These are phyloP conservation scores for Tagetes patula DNA, from an alignment of 129 eudicot species.

Conservation along the genomic window DNA sequence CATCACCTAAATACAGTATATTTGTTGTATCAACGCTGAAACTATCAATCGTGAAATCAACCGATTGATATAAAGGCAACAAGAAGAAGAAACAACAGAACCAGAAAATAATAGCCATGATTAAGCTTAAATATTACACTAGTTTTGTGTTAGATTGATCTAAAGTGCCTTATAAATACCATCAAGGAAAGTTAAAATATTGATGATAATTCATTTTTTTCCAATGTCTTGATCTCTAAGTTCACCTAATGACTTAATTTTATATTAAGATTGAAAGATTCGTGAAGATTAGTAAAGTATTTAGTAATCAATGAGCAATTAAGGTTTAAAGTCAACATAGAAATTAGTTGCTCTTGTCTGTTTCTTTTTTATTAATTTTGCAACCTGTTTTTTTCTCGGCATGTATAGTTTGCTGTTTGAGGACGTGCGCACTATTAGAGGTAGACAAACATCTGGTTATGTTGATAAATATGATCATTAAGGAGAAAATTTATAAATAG, in stretches of 20 bases:
- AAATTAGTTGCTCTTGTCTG: constrained; percentile 7
- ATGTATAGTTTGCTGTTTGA: background rate
- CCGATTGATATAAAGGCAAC: constrained; percentile 32
- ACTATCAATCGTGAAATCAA: constrained; percentile 35
- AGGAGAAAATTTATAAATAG: no score
- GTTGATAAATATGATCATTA: no score
- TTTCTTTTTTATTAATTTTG: background rate
- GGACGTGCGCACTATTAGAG: background rate
- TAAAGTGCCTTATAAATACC: constrained; percentile 1
- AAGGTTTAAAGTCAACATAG: constrained; percentile 22
- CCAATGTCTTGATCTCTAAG: constrained; percentile 24
- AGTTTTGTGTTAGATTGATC: no score
- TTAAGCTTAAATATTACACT: background rate
- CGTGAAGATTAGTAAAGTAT: constrained; percentile 23
- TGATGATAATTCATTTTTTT: constrained; percentile 8
- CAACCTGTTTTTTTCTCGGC: background rate
- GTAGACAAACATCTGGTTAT: no score
- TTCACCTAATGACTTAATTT: constrained; percentile 15
- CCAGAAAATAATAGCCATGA: constrained; percentile 32
- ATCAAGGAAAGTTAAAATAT: constrained; percentile 13
- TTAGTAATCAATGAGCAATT: constrained; percentile 11
- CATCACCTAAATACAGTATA: constrained; percentile 50
- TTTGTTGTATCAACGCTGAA: constrained; percentile 28
- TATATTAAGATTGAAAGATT: constrained; percentile 18
- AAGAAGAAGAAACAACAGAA: constrained; percentile 21